Evolutionary conservation across 345 rosid species (phyloP), one percentile per base, ranked within the genome.

Genomic region (Syzygium jambos): DNA sequence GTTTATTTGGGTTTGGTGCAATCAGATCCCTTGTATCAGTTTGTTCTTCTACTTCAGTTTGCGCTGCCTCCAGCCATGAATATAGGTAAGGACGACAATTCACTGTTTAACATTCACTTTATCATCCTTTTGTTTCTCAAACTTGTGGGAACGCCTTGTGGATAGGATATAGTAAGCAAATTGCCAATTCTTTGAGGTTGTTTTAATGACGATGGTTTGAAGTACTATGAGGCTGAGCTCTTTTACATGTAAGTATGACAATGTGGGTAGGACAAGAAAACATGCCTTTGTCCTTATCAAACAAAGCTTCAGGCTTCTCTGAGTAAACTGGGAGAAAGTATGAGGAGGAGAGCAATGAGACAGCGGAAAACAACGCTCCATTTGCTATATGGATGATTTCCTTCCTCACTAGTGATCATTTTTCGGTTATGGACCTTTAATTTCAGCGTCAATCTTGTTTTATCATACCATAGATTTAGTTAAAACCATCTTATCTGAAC

Each of bases 21-120:
- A 23, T 73, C 90, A 22, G 91, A 94, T 88, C 88, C 92, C 6
- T 84, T 92, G 38, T 94, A 91, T 84, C 94, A 89, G 55, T 92
- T 94, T 56, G 85, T 92, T 87, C 96, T 93, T 88, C 87, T 94
- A 84, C 90, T 93, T 80, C 95, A 94, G 61, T 93, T 85, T 87
- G 94, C 94, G 2, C 86, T 93, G 68, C 95, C 94, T 21, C 95
- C 93, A 14, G 96, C 94, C 55, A 55, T 94, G 89, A 91, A 86
- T 78, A 89, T 93, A 61, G 93, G 96, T 93, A 87, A 87, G 46
- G 68, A 41, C 7, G n/a, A 73, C 73, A 38, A 73, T 73, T 68
- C 27, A 73, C 82, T 6, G 15, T 73, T 73, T 73, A 21, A 38
- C 8, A 10, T 73, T 19, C 27, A 19, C 1, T 12, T 10, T 22